Evolutionary conservation across 495 filamentous ascomycete species (phyloP), one percentile per base, ranked within the genome.

Genomic region (Haplographium delicatum): DNA sequence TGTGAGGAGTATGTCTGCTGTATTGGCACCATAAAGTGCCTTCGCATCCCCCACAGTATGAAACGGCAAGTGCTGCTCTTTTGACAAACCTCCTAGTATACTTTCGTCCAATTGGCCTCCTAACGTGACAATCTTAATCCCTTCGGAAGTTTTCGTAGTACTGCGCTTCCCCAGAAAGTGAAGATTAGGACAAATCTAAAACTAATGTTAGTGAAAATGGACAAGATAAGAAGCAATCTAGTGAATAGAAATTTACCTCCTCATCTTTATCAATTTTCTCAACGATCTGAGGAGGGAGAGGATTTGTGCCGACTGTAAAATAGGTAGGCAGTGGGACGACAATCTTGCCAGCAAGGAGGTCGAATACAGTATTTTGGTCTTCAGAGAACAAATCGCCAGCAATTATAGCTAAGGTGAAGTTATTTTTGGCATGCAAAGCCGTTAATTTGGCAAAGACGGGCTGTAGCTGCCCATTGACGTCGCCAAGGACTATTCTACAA

Each of bases 81-180:
- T 77, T 1, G 78, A 76, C 31, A 71, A 60, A 3, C 75, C 73
- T 19, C 66, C 71, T 43, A 73, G 66, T 13, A 78, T 67, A 25
- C 66, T 68, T 7, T 70, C 42, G 57, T 85, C 79, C 0, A 86
- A 68, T 9, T 67, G 64, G 0, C 93, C 93, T 33, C 91, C 91
- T 2, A 96, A 72, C 8, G 85, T 70, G 3, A 89, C 85, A 46
- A 98, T 87, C 10, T 85, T 79, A 19, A 98, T 74, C 9, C 93
- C 93, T 46, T 95, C 89, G 18, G 86, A 84, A 0, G 93, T 98
- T 63, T 91, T 96, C 31, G 89, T 81, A 7, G 82, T 80, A 24
- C 82, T 85, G 47, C 87, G 84, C 63, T 89, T 94, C 19, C 88
- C 89, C 0, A 97, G 79, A 63, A 82, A 94, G 67, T 85, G 88